Evolutionary conservation across 1,284 basidiomycete species (phyloP).

Genomic region (Rhodofomes roseus): DNA sequence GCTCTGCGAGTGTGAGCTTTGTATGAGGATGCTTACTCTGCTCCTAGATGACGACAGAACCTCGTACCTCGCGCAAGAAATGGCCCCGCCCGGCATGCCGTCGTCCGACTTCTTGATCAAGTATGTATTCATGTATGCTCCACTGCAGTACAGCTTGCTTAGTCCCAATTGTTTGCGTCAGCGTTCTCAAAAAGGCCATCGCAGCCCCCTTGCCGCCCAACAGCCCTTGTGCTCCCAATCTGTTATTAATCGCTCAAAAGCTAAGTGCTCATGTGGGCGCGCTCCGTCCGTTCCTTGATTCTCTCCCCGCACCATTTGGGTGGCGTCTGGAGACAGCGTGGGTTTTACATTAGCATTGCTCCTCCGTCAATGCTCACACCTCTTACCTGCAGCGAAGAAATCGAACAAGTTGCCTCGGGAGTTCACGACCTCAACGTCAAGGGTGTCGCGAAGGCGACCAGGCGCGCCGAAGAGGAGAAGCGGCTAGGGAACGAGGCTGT

Average conservation of each 20-base stretch:
- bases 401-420: constrained; percentile 26
- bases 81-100: constrained; percentile 21
- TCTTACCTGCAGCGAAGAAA: constrained; percentile 23
- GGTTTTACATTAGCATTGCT: neutral
- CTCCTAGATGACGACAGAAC: constrained; percentile 21
- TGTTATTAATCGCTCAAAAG: constrained; percentile 30
- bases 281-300: constrained; percentile 34
- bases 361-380: neutral
- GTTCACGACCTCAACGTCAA: constrained; percentile 25
- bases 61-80: constrained; percentile 13
- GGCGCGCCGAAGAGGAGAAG: constrained; percentile 25
- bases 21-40: neutral
- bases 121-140: constrained; percentile 13
- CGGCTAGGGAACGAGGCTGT: constrained; percentile 29
- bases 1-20: constrained; percentile 7
- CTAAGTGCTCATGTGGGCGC: constrained; percentile 25
- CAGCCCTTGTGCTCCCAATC: constrained; percentile 27
- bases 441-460: constrained; percentile 21
- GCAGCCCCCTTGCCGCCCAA: constrained; percentile 31
- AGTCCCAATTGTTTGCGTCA: no score
- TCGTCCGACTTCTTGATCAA: constrained; percentile 26
- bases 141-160: neutral
- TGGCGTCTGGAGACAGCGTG: constrained; percentile 33
- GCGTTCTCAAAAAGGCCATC: constrained; percentile 29
- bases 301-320: constrained; percentile 31